Percentiles rank a stretch among this genome's conserved stretches.
These are phyloP conservation scores for Scheffersomyces parashehatae DNA, from an alignment of 1,139 yeast species.

Conservation along the genomic window DNA sequence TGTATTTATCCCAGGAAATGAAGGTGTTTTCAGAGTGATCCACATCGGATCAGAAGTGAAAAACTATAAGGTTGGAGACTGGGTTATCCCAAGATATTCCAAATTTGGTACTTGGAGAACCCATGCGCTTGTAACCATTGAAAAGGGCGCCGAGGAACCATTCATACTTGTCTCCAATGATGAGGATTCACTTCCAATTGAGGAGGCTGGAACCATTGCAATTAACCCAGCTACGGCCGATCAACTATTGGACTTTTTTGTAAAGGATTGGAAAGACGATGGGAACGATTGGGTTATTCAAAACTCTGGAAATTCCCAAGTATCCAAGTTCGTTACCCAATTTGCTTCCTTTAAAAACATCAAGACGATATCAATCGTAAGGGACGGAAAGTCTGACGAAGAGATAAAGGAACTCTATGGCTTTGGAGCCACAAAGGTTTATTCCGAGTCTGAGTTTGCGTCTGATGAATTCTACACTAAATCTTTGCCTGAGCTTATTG, in stretches of 20 bases:
- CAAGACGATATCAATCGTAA: conserved; percentile 30
- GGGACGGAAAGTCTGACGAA: conserved; percentile 31
- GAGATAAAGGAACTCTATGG: conserved; percentile 21
- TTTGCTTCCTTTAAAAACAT: conserved; percentile 24
- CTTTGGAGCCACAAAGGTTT: conserved; percentile 37
- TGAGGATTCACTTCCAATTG: conserved; percentile 16
- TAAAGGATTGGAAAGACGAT: conserved; percentile 24
- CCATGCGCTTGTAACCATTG: conserved; percentile 21
- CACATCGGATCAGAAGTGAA: conserved; percentile 23
- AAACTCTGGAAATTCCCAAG: conserved; percentile 39
- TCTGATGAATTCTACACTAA: conserved; percentile 10
- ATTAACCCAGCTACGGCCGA: conserved; percentile 39
- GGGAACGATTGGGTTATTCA: conserved; percentile 36
- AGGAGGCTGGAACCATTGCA: conserved; percentile 35
- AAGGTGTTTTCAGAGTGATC: conserved; percentile 30
- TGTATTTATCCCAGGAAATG: conserved; percentile 41
- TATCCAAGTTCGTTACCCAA: conserved; percentile 31
- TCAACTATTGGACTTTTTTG: conserved; percentile 28
- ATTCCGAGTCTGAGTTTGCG: conserved; percentile 24
- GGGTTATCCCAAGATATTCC: conserved; percentile 30
- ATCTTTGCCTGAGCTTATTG: conserved; percentile 11
- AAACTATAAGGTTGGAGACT: conserved; percentile 25
- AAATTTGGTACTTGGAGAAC: conserved; percentile 42
- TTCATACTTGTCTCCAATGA: conserved; percentile 20
- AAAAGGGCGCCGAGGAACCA: conserved; percentile 19